Conservation (phyloP, 495 filamentous ascomycete genomes). For the Penicillium nucicola region DNA sequence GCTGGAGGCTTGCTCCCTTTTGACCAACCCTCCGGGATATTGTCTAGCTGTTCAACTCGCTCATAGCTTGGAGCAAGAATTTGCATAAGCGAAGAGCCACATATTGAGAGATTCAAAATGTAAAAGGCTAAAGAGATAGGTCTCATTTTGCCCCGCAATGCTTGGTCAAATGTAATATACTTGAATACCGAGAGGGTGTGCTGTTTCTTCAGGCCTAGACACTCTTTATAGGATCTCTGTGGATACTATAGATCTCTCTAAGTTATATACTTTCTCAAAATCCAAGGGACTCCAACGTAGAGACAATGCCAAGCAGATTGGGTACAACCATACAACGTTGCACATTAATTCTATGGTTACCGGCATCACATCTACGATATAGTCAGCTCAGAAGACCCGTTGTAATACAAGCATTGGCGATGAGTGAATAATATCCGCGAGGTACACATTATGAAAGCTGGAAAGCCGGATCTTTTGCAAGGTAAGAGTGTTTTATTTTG, state of each 20-base stretch:
- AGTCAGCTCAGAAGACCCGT: too few relatives aligned
- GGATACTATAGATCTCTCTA: too few relatives aligned
- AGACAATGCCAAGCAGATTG: background rate
- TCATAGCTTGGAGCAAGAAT: slow-evolving; percentile 21
- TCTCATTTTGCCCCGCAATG: slow-evolving; percentile 7
- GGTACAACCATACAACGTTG: background rate
- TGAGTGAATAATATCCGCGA: too few relatives aligned
- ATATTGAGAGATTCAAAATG: slow-evolving; percentile 11
- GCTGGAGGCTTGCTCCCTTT: slow-evolving; percentile 32
- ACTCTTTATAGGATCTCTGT: background rate
- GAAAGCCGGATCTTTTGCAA: too few relatives aligned
- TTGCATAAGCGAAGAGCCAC: background rate
- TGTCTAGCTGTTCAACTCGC: slow-evolving; percentile 42
- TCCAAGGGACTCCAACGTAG: background rate
- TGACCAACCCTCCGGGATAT: slow-evolving; percentile 46
- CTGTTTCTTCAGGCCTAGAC: background rate
- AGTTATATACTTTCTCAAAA: too few relatives aligned
- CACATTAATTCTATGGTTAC: background rate
- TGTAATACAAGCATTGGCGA: too few relatives aligned
- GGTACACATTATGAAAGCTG: too few relatives aligned
- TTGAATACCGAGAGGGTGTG: too few relatives aligned
- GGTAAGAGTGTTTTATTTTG: too few relatives aligned
- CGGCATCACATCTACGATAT: background rate
- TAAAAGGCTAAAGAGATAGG: slow-evolving; percentile 3
- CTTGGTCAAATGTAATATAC: background rate